These are phyloP conservation scores for Melampsora medusae DNA, from an alignment of 1,284 basidiomycete genomes.

Conservation along the genomic window DNA sequence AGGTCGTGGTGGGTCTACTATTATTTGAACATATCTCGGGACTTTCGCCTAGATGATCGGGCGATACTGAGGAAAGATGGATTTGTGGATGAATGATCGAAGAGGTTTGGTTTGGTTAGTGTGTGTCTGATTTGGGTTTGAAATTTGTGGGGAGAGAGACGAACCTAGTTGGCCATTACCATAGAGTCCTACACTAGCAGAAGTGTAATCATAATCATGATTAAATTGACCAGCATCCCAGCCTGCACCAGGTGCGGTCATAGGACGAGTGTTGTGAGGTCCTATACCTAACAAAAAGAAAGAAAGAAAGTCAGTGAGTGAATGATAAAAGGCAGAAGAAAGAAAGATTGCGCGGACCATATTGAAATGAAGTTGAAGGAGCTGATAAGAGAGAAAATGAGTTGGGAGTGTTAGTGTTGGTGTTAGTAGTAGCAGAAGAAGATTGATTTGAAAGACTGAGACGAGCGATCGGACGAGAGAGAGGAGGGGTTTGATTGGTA, in stretches of 20 bases:
- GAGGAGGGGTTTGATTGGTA: not conserved
- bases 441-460: not conserved
- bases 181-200: conserved; percentile 18
- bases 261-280: conserved; percentile 31
- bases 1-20: not conserved
- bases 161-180: conserved; percentile 1
- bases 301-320: not conserved
- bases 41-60: not conserved
- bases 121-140: too few species aligned
- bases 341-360: not conserved
- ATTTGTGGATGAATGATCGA: too few species aligned
- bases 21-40: not conserved
- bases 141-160: not conserved
- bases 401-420: not conserved
- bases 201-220: conserved; percentile 26
- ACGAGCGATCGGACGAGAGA: not conserved
- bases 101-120: too few species aligned
- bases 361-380: not conserved
- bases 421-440: not conserved
- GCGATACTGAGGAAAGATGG: not conserved
- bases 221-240: conserved; percentile 27
- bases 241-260: conserved; percentile 36
- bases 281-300: conserved; percentile 1
- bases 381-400: not conserved
- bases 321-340: not conserved